These are phyloP conservation scores for Ormosia emarginata DNA, from an alignment of 306 rosid species.

Conservation along the genomic window DNA sequence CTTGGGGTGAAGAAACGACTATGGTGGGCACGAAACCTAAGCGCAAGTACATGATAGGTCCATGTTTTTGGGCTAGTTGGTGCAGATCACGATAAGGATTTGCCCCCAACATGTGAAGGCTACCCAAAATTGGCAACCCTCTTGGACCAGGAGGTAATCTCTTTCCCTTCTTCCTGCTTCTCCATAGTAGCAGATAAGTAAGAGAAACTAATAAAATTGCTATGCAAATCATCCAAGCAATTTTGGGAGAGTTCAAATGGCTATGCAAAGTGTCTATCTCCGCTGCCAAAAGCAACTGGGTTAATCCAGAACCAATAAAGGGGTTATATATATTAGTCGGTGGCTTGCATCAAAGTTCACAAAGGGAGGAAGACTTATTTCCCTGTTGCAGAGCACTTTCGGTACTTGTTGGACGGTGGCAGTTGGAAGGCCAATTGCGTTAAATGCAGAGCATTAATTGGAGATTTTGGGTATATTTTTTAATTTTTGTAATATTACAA, in stretches of 20 bases:
- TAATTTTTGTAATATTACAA: too few relatives aligned
- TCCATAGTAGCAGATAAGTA: constrained; percentile 29
- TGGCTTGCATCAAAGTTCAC: too few relatives aligned
- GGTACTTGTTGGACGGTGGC: too few relatives aligned
- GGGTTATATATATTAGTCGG: neutral
- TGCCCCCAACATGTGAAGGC: constrained; percentile 50
- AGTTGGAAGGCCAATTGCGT: too few relatives aligned
- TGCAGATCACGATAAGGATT: constrained; percentile 50
- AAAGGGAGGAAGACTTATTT: too few relatives aligned
- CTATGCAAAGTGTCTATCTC: neutral
- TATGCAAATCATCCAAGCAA: constrained; percentile 30
- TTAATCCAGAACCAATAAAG: neutral
- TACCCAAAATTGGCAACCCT: constrained; percentile 62
- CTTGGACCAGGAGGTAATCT: constrained; percentile 71
- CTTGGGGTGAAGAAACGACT: constrained; percentile 66
- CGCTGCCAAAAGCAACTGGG: neutral
- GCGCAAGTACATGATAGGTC: constrained; percentile 57
- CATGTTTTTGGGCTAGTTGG: constrained; percentile 49
- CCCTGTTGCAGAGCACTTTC: too few relatives aligned
- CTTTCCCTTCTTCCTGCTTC: constrained; percentile 22
- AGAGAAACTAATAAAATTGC: constrained; percentile 30
- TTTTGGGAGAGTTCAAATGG: neutral
- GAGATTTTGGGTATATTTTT: too few relatives aligned
- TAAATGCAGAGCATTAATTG: too few relatives aligned
- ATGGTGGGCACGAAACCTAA: constrained; percentile 53